These are phyloP conservation scores for Saccharomycodes ludwigii DNA, from an alignment of 805 yeast genomes.

Conservation along the genomic window DNA sequence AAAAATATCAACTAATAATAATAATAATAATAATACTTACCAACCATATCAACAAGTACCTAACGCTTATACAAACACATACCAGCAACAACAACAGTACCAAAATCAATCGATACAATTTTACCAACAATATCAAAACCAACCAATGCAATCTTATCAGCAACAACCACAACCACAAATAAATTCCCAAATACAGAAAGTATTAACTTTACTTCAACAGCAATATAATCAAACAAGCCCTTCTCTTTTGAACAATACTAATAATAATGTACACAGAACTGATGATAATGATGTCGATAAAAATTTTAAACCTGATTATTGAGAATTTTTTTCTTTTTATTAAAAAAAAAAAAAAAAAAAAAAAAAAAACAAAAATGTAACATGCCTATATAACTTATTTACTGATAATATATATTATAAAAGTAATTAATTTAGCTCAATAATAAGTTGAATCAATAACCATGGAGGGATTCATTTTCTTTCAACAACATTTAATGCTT, in stretches of 20 bases:
- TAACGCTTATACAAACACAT: slow-evolving; percentile 10
- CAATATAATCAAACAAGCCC: slow-evolving; percentile 4
- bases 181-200: too few species aligned
- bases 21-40: too few species aligned
- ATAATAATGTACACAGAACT: too few species aligned
- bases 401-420: not conserved
- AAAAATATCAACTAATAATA: too few species aligned
- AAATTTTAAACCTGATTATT: too few species aligned
- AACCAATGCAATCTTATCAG: slow-evolving; percentile 8
- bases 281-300: too few species aligned
- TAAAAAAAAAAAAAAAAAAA: not conserved
- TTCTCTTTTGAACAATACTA: too few species aligned
- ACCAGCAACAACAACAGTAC: slow-evolving; percentile 9
- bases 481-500: slow-evolving; percentile 12
- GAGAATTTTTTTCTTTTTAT: too few species aligned
- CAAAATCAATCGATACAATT: slow-evolving; percentile 13
- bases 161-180: slow-evolving; percentile 10
- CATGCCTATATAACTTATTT: not conserved
- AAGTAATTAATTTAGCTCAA: slow-evolving; percentile 1
- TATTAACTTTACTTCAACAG: too few species aligned
- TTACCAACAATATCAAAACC: slow-evolving; percentile 17
- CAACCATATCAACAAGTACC: slow-evolving; percentile 9
- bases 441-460: not conserved
- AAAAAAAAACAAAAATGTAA: not conserved
- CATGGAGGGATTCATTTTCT: not conserved